Conservation (phyloP, 495 filamentous ascomycete genomes). For the Daldinia decipiens region DNA sequence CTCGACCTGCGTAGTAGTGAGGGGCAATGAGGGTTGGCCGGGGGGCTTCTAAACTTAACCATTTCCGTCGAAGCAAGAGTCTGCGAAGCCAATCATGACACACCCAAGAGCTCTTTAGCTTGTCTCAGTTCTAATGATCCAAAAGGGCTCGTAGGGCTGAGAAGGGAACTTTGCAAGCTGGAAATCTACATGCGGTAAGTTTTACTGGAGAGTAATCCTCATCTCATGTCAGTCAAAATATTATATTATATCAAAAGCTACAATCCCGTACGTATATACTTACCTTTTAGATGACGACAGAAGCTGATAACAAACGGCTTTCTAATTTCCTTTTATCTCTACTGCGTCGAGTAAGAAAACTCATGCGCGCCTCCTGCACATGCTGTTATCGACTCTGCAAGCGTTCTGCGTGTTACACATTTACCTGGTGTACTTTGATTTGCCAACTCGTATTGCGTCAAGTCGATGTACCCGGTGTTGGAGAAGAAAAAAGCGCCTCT, state of each 20-base stretch:
- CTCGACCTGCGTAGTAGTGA: conserved; percentile 4
- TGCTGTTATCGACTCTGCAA: conserved; percentile 25
- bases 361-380: conserved; percentile 27
- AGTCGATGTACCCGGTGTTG: conserved; percentile 31
- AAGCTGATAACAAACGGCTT: neutral
- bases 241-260: conserved; percentile 6
- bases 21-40: conserved; percentile 16
- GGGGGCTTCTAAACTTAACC: conserved; percentile 27
- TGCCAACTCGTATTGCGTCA: conserved; percentile 36
- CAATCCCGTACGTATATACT: neutral
- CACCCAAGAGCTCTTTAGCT: conserved; percentile 3
- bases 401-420: conserved; percentile 29
- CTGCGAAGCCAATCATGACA: conserved; percentile 38
- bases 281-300: neutral
- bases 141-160: conserved; percentile 43
- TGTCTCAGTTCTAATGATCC: conserved; percentile 29
- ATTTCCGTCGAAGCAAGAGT: conserved; percentile 36
- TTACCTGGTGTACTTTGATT: conserved; percentile 32
- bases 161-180: conserved; percentile 14
- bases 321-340: neutral
- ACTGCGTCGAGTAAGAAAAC: conserved; percentile 5
- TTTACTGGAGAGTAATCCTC: neutral
- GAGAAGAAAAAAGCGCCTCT: conserved; percentile 16
- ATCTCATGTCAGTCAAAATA: conserved; percentile 5
- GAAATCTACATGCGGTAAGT: conserved; percentile 3